Base-by-base conservation (phyloP, 179 eudicot genomes). In the Silene noctiflora region DNA sequence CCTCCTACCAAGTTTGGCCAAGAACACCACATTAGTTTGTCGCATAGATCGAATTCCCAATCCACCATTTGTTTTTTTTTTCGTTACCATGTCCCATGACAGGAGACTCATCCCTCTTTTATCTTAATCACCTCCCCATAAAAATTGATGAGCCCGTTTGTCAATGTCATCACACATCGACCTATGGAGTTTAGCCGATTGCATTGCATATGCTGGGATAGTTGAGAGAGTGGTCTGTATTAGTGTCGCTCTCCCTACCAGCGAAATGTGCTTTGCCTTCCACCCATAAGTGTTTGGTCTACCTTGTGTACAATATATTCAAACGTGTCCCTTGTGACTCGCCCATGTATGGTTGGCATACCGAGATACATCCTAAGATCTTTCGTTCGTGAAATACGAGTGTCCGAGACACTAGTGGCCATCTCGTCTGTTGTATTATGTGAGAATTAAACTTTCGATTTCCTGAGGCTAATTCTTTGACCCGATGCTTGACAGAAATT, bases 121-220 rank as follows among this genome's bases (percentile, higher is more conserved):
- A 0, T 75, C 77, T 2, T 42, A n/a, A 0, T 1, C 0, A 16
- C 13, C 61, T 2, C 61, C 77, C 77, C 46, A 75, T 0, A 75
- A 6, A 4, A 75, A 75, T 1, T 0, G 7, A 0, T 61, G 2
- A 0, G 62, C 0, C 1, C 14, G 44, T 3, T 22, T 16, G 14
- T 63, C 77, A 1, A 75, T 19, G 20, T 39, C 69, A 60, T 73
- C 68, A 59, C 67, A 73, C 2, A 21, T 8, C 10, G 25, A 42
- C 7, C 72, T 5, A 3, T 56, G 72, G 0, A 68, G 8, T 68
- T 42, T 19, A 0, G 72, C 25, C 0, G 72, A 39, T 2, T 42
- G 53, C 56, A 68, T 39, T 0, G 4, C 53, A 21, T 39, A 68
- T 0, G 13, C 3, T 0, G 72, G 27, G 2, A 68, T n/a, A 0